Evolutionary conservation across 2,329 filamentous ascomycete species (phyloP).

Genomic region (Fusarium nygamai): DNA sequence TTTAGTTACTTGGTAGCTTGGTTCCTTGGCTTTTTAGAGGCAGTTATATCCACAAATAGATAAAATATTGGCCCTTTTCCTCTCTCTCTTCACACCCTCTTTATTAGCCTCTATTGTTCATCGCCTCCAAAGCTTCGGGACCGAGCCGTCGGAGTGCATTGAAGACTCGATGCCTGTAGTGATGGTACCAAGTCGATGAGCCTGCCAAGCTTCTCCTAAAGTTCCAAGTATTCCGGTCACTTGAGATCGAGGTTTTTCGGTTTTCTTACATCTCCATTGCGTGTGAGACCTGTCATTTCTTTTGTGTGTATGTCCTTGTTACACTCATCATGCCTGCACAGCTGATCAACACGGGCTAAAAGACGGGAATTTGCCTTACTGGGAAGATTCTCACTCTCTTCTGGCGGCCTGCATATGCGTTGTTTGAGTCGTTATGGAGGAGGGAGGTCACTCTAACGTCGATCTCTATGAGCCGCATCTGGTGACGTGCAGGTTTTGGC

Average conservation of each 20-base stretch:
- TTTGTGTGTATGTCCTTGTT: neutral
- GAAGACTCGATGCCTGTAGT: neutral
- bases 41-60: neutral
- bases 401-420: constrained; percentile 27
- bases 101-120: neutral
- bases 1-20: neutral
- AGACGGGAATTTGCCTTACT: neutral
- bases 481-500: constrained; percentile 10
- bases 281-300: neutral
- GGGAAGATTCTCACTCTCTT: constrained; percentile 1
- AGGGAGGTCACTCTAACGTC: neutral
- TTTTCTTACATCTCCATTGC: neutral
- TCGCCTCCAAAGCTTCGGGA: neutral
- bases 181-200: neutral
- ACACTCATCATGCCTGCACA: neutral
- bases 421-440: neutral
- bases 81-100: constrained; percentile 15
- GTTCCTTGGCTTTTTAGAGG: neutral
- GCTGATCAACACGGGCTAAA: constrained; percentile 6
- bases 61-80: neutral
- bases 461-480: constrained; percentile 31
- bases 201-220: neutral
- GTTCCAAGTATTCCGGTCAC: neutral
- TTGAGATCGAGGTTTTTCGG: neutral
- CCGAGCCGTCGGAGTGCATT: neutral